Evolutionary conservation across 768 basidiomycete genomes (phyloP).

Genomic region (Termitomyces sp.): DNA sequence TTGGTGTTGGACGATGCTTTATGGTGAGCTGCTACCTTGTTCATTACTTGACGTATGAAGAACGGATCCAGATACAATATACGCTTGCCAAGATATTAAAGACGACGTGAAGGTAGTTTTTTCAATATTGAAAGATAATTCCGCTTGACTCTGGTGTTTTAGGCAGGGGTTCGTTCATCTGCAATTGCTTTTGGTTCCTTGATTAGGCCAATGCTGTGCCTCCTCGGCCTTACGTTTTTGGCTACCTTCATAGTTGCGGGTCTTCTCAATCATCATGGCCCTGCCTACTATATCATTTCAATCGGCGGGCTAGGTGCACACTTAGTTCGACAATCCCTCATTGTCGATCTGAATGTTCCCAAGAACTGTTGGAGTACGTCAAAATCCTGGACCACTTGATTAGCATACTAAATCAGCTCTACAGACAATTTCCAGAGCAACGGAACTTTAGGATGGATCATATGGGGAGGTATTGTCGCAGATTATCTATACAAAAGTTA

Average conservation of each 20-base stretch:
- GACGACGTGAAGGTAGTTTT: background rate
- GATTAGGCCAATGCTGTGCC: background rate
- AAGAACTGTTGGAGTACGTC: background rate
- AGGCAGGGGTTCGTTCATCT: conserved; percentile 1
- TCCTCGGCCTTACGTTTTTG: background rate
- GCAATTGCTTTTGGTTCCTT: background rate
- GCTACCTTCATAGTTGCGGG: background rate
- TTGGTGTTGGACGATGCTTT: conserved; percentile 48
- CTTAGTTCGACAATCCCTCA: background rate
- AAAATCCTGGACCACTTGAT: no score
- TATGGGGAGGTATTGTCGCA: conserved; percentile 36
- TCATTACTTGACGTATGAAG: no score
- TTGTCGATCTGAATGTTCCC: background rate
- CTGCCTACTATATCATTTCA: background rate
- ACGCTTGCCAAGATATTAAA: background rate
- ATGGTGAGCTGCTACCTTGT: conserved; percentile 25
- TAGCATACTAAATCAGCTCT: background rate
- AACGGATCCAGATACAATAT: background rate
- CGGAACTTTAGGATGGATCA: conserved; percentile 38
- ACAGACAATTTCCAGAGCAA: conserved; percentile 41
- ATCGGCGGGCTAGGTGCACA: background rate
- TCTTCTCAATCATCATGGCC: background rate
- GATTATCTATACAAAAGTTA: conserved; percentile 24
- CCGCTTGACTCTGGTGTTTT: background rate
- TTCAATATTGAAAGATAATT: background rate